phyloP scores from a whole-genome alignment of 2,329 filamentous ascomycete species.

The Penicillium thymicola region DNA sequence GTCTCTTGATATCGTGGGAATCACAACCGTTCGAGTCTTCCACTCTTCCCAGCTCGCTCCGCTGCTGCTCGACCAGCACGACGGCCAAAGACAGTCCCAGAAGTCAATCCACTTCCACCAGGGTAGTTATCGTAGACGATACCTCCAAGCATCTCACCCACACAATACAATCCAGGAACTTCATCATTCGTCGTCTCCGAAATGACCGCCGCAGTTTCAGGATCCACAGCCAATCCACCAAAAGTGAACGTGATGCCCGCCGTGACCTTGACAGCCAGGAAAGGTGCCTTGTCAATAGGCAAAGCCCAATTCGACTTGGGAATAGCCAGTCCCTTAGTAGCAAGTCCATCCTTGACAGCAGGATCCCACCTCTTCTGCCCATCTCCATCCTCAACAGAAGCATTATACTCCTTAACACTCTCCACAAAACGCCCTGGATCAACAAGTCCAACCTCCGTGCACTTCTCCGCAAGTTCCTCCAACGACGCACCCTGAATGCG shows the following conservation, averaged over 20 bases:
- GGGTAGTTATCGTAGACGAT: conserved; percentile 64
- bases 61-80: conserved; percentile 25
- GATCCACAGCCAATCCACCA: conserved; percentile 58
- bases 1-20: neutral
- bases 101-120: conserved; percentile 60
- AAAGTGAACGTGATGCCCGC: conserved; percentile 69
- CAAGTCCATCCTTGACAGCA: conserved; percentile 57
- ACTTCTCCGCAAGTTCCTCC: conserved; percentile 55
- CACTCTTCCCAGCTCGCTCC: neutral
- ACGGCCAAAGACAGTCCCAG: conserved; percentile 58
- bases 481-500: conserved; percentile 52
- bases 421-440: conserved; percentile 48
- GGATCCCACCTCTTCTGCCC: conserved; percentile 54
- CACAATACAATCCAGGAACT: conserved; percentile 59
- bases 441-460: conserved; percentile 50
- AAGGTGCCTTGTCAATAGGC: conserved; percentile 56
- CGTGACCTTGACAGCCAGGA: conserved; percentile 61
- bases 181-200: conserved; percentile 42
- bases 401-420: conserved; percentile 57
- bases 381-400: conserved; percentile 52
- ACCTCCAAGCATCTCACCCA: conserved; percentile 65
- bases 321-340: conserved; percentile 41
- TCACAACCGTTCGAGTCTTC: neutral
- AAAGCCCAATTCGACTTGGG: conserved; percentile 67
- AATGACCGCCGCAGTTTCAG: conserved; percentile 54